Base-by-base conservation (phyloP, 306 rosid genomes). In the Quercus ilex region DNA sequence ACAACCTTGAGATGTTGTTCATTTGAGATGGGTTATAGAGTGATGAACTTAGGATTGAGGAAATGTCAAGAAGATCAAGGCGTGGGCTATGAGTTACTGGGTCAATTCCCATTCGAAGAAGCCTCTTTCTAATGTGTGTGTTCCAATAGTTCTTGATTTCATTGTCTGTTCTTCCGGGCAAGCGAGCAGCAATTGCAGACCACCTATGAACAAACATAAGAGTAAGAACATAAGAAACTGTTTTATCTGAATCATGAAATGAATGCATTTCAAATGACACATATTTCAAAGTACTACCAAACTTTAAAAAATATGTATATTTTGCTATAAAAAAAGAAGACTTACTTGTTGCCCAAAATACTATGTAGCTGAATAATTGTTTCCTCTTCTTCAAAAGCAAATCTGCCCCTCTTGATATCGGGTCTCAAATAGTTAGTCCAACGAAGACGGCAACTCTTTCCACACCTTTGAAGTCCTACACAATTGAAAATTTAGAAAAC, bases 391-490 rank as follows among this genome's bases (percentile, higher is more conserved):
- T 96, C 98, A 2, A 89, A 96, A 12, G 97, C 83, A 81, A 96
- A 93, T 20, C 94, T 84, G 5, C 99, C 99, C 15, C 99, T 83
- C 56, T 96, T 96, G 56, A 96, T 96, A 18, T 96, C 99, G 3
- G 99, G 99, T 55, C 99, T 86, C 10, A 96, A 88, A 87, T 96
- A 96, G 87, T 96, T 96, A 1, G 98, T 96, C 99, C 99, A 96
- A 7, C 99, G 84, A 3, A 96, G 93, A 72, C 99, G 91, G 79
- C 99, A 96, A 52, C 99, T 96, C 87, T 96, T 96, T 53, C 99
- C 99, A 78, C 99, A 96, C 79, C 99, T 89, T 83, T 93, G 96
- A 69, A 96, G 83, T 46, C 94, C 99, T 96, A 33, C 41, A n/a
- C 35, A 2, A 71, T 19, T 63, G 1, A 58, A 69, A 80, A 20